Evolutionary conservation across 345 rosid species (phyloP), one percentile per base, ranked within the genome.

Genomic region (Pistacia atlantica): DNA sequence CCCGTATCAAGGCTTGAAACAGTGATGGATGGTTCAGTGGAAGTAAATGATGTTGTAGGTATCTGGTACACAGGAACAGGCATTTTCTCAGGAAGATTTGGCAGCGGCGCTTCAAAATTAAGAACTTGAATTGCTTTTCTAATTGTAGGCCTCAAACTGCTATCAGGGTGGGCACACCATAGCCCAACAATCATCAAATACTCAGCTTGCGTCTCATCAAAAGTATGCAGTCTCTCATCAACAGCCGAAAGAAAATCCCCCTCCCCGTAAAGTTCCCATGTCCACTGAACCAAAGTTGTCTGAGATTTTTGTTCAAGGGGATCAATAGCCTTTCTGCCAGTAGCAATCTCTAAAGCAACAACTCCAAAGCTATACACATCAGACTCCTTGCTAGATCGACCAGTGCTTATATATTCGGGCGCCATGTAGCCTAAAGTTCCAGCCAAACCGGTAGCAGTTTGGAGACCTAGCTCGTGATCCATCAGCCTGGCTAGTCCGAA

Each of bases 301-400:
- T 79, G 84, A 16, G 62, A 71, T 6, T 69, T 45, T 5, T 77
- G 52, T 22, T 72, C 75, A 6, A 64, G 62, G 1, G 33, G 71
- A 22, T 79, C 81, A 38, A 70, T 8, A 0, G 81, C 69, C n/a
- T 73, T 88, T 49, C 73, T 79, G n/a, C 91, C 87, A 0, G 76
- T 75, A 4, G 79, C 82, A 71, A 84, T 82, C 70, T 88, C 87
- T 57, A 88, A 57, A 12, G 78, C 73, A 20, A 86, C 87, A 3
- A 81, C 75, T 0, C 89, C 85, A 35, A 84, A 88, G 73, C 89
- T 86, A 20, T 79, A 88, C 4, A 82, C 74, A 74, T 85, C 87
- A 0, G 86, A 83, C 25, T 80, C 88, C 69, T 81, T 80, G 58
- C 86, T 81, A 8, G 84, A 83, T 46, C 65, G 70, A 25, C 85